Percentiles rank a stretch among this genome's conserved stretches.
These are phyloP conservation scores for Miamiensis avidus DNA, from an alignment of 169 alveolate genomes.

Conservation along the genomic window DNA sequence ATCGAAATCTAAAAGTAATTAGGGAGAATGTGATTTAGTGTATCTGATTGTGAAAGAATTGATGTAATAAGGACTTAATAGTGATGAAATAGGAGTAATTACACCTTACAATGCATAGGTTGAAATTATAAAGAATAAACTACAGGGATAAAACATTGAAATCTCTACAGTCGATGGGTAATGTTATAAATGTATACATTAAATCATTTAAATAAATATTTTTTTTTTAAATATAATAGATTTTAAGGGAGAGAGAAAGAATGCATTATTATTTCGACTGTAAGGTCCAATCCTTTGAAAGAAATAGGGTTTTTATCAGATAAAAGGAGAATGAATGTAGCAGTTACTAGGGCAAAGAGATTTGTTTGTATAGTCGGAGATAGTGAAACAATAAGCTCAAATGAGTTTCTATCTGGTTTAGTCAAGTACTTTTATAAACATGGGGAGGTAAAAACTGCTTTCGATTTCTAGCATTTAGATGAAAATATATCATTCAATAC, in stretches of 20 bases:
- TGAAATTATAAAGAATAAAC: constrained; percentile 39
- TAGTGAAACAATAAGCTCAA: constrained; percentile 62
- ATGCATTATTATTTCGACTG: constrained; percentile 78
- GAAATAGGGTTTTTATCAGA: constrained; percentile 81
- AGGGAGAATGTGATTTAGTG: constrained; percentile 71
- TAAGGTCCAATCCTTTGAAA: constrained; percentile 72
- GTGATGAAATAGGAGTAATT: constrained; percentile 76
- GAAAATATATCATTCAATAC: constrained; percentile 53
- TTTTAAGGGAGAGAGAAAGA: constrained; percentile 89
- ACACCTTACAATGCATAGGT: constrained; percentile 86
- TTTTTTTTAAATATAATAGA: too few relatives aligned
- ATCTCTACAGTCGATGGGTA: constrained; percentile 86
- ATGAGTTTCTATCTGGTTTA: constrained; percentile 63
- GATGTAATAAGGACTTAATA: constrained; percentile 45
- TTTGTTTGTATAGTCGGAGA: constrained; percentile 75
- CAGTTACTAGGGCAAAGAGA: constrained; percentile 80
- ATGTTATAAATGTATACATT: too few relatives aligned
- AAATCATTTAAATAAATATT: too few relatives aligned
- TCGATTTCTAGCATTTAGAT: constrained; percentile 54
- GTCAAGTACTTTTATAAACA: constrained; percentile 60
- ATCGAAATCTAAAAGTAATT: constrained; percentile 72
- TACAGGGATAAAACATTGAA: constrained; percentile 60
- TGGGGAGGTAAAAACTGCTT: constrained; percentile 53
- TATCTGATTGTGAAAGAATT: constrained; percentile 64
- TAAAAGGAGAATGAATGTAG: constrained; percentile 86